phyloP scores from a whole-genome alignment of 345 rosid species.

The Citrus sinensis region DVS_A1.0 CM039169.1:21357001-21357500 shows the following conservation, averaged over 20 bases:
- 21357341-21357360: neutral
- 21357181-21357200: neutral
- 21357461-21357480: neutral
- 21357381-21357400: neutral
- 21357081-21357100: too few species aligned
- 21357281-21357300: too few species aligned
- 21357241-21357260: neutral
- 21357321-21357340: neutral
- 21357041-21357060: too few species aligned
- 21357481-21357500: neutral
- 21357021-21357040: too few species aligned
- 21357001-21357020: too few species aligned
- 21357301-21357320: too few species aligned
- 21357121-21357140: too few species aligned
- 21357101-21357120: too few species aligned
- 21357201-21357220: neutral
- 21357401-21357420: neutral
- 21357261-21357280: too few species aligned
- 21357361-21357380: neutral
- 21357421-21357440: neutral
- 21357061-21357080: too few species aligned
- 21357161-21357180: too few species aligned
- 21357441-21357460: neutral
- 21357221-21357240: neutral
- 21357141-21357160: too few species aligned